Base-by-base conservation (phyloP, 257 asterid species). In the Fraxinus anomala region DNA sequence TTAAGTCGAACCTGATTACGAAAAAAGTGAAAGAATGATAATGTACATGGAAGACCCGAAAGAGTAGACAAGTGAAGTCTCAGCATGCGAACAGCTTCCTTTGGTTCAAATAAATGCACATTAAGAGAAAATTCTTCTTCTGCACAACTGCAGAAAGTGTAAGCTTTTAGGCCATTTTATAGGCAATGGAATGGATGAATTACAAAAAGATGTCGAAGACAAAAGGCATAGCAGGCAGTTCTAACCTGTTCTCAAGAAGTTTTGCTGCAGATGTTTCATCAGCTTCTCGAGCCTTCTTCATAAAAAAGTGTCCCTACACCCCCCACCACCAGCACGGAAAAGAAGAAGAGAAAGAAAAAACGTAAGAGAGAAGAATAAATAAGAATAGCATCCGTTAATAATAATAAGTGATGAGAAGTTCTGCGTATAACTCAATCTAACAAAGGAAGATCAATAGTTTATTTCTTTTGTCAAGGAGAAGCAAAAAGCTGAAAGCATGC, bases 231-330 rank as follows among this genome's bases (percentile, higher is more conserved):
- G 63, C 66, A 70, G 8, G 63, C 68, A 70, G 71, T 73, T 31
- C 87, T 73, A 65, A 91, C 98, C 94, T 91, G 82, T 76, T 70
- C 49, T 80, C 80, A 26, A 77, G 77, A 80, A 93, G 92, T 81
- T 81, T 88, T 73, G 82, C 72, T 59, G 89, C 70, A 78, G 98
- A 90, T 75, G 75, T 68, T 82, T 91, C 94, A 76, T 93, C 91
- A 80, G 92, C 91, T 80, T 90, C 96, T 72, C 84, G 87, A n/a
- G 98, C 97, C 85, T 86, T 90, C 84, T 28, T 81, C 91, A 80
- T 89, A 70, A 75, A 93, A 82, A 87, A 89, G 79, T 86, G 77
- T 49, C 97, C 98, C 96, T 90, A 82, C 28, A 73, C 94, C 73
- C 68, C 40, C 72, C 83, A 74, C 70, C 74, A 68, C 75, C 67